Base-by-base conservation (phyloP, 2,329 filamentous ascomycete genomes). In the Pyrenochaeta sp. region DNA sequence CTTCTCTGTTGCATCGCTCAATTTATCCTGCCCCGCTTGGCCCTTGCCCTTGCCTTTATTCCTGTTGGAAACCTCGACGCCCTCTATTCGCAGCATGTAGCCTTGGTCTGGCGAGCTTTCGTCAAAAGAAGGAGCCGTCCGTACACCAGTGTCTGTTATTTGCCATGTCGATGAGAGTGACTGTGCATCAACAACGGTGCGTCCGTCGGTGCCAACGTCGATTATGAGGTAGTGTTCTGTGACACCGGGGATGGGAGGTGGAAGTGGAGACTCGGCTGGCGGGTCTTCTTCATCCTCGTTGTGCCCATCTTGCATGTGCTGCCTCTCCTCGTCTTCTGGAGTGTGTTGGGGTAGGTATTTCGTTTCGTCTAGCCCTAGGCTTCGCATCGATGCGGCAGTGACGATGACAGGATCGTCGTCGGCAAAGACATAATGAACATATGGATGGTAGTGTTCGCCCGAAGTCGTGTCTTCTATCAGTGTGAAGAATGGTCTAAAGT, bases 371-470 rank as follows among this genome's bases (percentile, higher is more conserved):
- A 79, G 48, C 72, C 85, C 75, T 75, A 87, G 72, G 17, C 82
- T 81, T 30, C 81, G 80, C 54, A 88, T 75, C 4, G 83, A 83
- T 1, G 90, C 87, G 32, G 86, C 83, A 1, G 90, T 90, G 32
- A 96, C 81, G 39, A 90, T 80, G 41, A 93, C 90, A 1, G 87
- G 85, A 70, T 97, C 92, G 76, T 98, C 95, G 75, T 98, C 93
- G 64, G 86, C 86, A 79, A 99, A 98, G 69, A 98, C 85, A 78
- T 98, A 98, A 78, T 94, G 92, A 1, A 97, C 87, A 47, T 86
- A 87, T 1, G 94, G 95, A 73, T 98, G 93, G 67, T 91, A 83
- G 57, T 91, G 90, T 40, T 90, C 85, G 65, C 86, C 84, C 7
- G 85, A 88, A n/a, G 86, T 84, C 10, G 83, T 78, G 74, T 97